phyloP scores from a whole-genome alignment of 441 rosid species.

The Erodium moschatum region DNA sequence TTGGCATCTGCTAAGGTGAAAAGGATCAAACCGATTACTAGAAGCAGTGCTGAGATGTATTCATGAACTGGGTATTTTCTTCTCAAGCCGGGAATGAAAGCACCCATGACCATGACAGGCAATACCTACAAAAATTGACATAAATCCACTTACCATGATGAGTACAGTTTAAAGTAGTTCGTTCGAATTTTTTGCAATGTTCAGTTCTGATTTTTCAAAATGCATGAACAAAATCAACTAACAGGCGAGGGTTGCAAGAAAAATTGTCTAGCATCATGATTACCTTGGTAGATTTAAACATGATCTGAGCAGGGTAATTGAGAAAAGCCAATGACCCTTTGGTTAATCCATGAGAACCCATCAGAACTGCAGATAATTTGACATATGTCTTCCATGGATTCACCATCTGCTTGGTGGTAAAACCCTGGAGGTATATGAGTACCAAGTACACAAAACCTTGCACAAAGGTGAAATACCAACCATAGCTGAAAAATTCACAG shows the following conservation, averaged over 20 bases:
- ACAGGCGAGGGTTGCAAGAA: too few species aligned
- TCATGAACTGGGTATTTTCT: constrained; percentile 65
- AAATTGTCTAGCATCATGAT: not conserved
- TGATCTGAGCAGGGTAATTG: constrained; percentile 81
- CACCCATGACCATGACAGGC: constrained; percentile 83
- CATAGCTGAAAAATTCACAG: constrained; percentile 46
- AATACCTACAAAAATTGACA: constrained; percentile 37
- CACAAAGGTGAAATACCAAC: constrained; percentile 81
- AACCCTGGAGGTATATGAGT: constrained; percentile 61
- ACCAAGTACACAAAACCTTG: constrained; percentile 72
- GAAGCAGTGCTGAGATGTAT: constrained; percentile 62
- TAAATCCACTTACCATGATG: not conserved
- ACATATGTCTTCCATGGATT: constrained; percentile 78
- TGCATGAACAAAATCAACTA: not conserved
- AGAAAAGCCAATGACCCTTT: constrained; percentile 78
- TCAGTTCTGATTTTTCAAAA: not conserved
- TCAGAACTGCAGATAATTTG: constrained; percentile 64
- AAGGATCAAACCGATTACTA: constrained; percentile 58
- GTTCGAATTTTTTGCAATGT: not conserved
- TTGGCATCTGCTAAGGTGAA: constrained; percentile 75
- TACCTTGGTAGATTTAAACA: constrained; percentile 92
- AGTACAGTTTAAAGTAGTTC: not conserved
- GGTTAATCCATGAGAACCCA: constrained; percentile 81
- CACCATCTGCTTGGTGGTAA: constrained; percentile 67
- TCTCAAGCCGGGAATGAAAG: constrained; percentile 70